These are phyloP conservation scores for Neltuma alba DNA, from an alignment of 306 rosid species.

Conservation along the genomic window DNA sequence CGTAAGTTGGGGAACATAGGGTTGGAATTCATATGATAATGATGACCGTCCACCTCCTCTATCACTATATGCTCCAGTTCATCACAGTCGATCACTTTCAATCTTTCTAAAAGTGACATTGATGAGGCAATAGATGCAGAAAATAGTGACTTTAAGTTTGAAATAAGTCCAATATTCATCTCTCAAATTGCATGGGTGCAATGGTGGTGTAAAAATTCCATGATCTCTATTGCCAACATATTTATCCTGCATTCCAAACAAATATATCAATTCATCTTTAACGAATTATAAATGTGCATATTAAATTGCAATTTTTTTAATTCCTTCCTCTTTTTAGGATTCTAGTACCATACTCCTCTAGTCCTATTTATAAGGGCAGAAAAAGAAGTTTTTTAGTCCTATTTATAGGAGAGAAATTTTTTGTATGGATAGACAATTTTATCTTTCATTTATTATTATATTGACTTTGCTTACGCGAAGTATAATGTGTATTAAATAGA, in stretches of 20 bases:
- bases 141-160: not conserved
- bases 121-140: not conserved
- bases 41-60: not conserved
- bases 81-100: not conserved
- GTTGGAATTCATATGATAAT: not conserved
- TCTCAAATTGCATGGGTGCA: slow-evolving; percentile 5
- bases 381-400: too few relatives aligned
- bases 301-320: too few relatives aligned
- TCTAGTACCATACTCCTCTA: too few relatives aligned
- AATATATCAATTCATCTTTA: too few relatives aligned
- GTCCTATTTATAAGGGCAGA: too few relatives aligned
- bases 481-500: too few relatives aligned
- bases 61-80: slow-evolving; percentile 5
- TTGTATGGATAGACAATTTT: too few relatives aligned
- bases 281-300: too few relatives aligned
- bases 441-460: too few relatives aligned
- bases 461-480: too few relatives aligned
- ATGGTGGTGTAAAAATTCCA: slow-evolving; percentile 13
- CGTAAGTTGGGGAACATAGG: slow-evolving; percentile 8
- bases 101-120: slow-evolving; percentile 10
- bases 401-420: not conserved
- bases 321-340: too few relatives aligned
- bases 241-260: not conserved
- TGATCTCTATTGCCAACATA: not conserved
- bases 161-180: not conserved